Percentiles rank a stretch among this genome's conserved stretches.
phyloP scores from a whole-genome alignment of 2,329 filamentous ascomycete genomes.

The Arachnopeziza araneosa region DNA sequence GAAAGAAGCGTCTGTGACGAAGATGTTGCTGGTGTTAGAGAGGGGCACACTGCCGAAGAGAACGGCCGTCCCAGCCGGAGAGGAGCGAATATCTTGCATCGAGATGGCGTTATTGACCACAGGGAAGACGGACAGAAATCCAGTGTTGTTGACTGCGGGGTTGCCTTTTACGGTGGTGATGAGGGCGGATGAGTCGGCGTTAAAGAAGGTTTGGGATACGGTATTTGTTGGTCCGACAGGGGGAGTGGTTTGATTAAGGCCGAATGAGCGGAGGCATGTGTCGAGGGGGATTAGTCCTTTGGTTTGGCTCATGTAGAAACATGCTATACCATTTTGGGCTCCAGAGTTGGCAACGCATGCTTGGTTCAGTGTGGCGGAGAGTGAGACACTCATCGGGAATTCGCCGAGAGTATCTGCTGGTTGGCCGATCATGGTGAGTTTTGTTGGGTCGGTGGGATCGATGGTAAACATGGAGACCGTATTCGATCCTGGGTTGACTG shows the following conservation, averaged over 20 bases:
- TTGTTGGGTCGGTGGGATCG: conserved; percentile 36
- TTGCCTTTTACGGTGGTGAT: conserved; percentile 57
- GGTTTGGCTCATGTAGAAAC: conserved; percentile 33
- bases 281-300: conserved; percentile 41
- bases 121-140: conserved; percentile 48
- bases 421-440: conserved; percentile 39
- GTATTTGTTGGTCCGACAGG: conserved; percentile 53
- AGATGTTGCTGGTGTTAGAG: conserved; percentile 36
- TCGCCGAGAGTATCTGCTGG: conserved; percentile 42
- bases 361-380: conserved; percentile 37
- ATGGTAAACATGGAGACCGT: conserved; percentile 46
- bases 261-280: conserved; percentile 37
- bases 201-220: conserved; percentile 56
- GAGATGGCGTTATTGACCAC: conserved; percentile 30
- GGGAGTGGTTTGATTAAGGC: conserved; percentile 51
- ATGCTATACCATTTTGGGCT: conserved; percentile 40
- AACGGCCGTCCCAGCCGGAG: conserved; percentile 49
- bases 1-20: conserved; percentile 54
- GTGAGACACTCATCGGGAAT: conserved; percentile 47
- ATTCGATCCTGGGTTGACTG: conserved; percentile 50
- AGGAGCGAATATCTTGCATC: conserved; percentile 32
- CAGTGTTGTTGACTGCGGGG: conserved; percentile 46
- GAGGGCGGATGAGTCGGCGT: conserved; percentile 44
- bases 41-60: conserved; percentile 49
- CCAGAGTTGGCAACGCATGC: conserved; percentile 45